Evolutionary conservation across 345 rosid species (phyloP), one percentile per base, ranked within the genome.

Genomic region (Populus davidiana): DNA sequence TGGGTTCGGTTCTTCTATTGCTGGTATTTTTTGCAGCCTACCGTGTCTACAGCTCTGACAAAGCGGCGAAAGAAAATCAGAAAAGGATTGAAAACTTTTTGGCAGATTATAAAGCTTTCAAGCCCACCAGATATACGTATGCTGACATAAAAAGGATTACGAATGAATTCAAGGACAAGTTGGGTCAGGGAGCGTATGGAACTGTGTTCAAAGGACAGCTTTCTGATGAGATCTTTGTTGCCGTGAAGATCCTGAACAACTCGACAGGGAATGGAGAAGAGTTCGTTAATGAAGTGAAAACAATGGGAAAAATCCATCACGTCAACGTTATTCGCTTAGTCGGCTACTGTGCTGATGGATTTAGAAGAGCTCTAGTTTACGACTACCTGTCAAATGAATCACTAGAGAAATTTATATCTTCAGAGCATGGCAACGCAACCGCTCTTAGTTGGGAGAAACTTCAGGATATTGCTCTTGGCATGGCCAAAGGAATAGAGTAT

Each of bases 101-200:
- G 69, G 84, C 77, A 6, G 84, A 73, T 17, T 81, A 81, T 75
- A 77, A 59, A 64, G 75, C 84, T 65, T 50, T 80, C 23, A 71
- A 80, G 38, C 83, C 83, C 23, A 44, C 83, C 14, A 71, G 83
- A 33, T 75, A 75, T 23, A 25, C 43, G 1, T 75, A 75, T 66
- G 33, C 67, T 39, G 83, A 80, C 43, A 29, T 80, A 2, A 75
- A 75, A 47, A 80, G 79, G 73, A 80, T 80, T 4, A 80, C 79
- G 23, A 65, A 67, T 76, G 41, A 76, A 6, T 80, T 80, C 27
- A 76, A 65, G 69, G 71, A 75, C 16, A 49, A 80, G 18, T 38
- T 80, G 63, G 83, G 79, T 5, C 79, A 72, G n/a, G 83, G 79
- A 75, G 70, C 83, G 29, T 75, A 75, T 71, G 83, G 83, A 18